Percentiles rank a stretch among this genome's conserved stretches.
Evolutionary conservation across 2,329 filamentous ascomycete species (phyloP).

Genomic region (Aspergillus sp.): DNA sequence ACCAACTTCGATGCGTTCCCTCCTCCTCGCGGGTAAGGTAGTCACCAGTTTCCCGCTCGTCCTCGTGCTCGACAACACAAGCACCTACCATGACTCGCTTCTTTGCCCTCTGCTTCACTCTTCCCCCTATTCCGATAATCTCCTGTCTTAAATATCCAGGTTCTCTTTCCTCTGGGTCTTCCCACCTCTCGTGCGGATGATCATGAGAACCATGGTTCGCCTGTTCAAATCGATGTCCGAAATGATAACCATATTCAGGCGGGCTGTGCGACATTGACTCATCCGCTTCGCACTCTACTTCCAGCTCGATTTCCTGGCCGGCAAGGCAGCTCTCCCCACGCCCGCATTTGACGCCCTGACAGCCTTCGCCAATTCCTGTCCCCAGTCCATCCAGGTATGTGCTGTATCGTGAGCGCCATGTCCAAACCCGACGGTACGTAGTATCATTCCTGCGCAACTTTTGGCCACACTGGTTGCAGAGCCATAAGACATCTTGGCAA

Average conservation of each 20-base stretch:
- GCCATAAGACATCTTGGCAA: conserved; percentile 65
- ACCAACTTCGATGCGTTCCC: conserved; percentile 76
- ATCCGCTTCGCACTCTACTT: conserved; percentile 82
- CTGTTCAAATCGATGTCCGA: conserved; percentile 17
- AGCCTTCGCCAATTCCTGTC: conserved; percentile 83
- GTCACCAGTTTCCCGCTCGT: conserved; percentile 66
- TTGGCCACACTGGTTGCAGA: conserved; percentile 81
- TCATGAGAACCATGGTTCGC: conserved; percentile 19
- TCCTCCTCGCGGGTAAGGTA: conserved; percentile 70
- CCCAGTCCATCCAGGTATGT: conserved; percentile 76
- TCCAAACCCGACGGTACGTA: conserved; percentile 71
- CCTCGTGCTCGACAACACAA: conserved; percentile 81
- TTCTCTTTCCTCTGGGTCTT: conserved; percentile 39
- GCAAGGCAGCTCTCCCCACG: conserved; percentile 75
- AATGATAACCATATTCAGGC: conserved; percentile 26
- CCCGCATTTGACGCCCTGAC: conserved; percentile 84
- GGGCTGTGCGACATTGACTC: conserved; percentile 47
- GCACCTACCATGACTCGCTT: conserved; percentile 78
- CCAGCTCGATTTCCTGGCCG: conserved; percentile 73
- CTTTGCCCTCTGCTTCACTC: conserved; percentile 85
- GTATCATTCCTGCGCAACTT: conserved; percentile 60
- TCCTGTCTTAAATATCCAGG: conserved; percentile 83
- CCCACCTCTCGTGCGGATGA: conserved; percentile 10
- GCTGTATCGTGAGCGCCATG: conserved; percentile 82
- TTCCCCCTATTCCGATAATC: conserved; percentile 85